Conservation (phyloP, 176 grass and related monocot species). For the Carex kokanica region DNA sequence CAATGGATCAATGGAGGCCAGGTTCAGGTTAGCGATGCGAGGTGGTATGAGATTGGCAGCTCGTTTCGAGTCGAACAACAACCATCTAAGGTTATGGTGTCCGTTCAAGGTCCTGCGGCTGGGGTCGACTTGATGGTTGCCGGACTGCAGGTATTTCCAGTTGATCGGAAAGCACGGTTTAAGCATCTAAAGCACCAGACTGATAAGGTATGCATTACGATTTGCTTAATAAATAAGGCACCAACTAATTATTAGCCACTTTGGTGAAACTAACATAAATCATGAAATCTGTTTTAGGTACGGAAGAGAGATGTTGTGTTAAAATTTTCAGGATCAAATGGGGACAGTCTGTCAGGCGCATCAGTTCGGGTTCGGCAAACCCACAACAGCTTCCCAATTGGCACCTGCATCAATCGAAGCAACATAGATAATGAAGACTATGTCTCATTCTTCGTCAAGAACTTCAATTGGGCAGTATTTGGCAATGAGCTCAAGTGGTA, state of each 20-base stretch:
- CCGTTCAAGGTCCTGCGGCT: conserved; percentile 54
- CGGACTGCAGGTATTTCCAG: conserved; percentile 61
- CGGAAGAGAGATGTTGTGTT: conserved; percentile 68
- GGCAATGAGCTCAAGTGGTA: conserved; percentile 97
- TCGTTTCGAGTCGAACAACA: conserved; percentile 61
- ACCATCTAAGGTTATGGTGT: conserved; percentile 45
- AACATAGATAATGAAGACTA: conserved; percentile 96
- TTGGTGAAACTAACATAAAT: neutral
- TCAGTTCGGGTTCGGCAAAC: conserved; percentile 49
- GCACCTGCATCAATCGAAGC: conserved; percentile 67
- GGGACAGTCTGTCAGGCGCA: conserved; percentile 12
- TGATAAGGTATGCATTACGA: conserved; percentile 39
- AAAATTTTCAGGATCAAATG: conserved; percentile 34
- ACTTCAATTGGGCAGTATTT: conserved; percentile 94
- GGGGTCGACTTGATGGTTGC: conserved; percentile 84
- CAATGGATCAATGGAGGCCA: conserved; percentile 80
- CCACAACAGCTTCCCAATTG: conserved; percentile 82
- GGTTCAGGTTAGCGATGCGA: conserved; percentile 44
- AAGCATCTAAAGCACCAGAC: conserved; percentile 45
- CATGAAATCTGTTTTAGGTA: conserved; percentile 31
- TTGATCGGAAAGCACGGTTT: conserved; percentile 48
- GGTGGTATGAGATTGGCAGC: conserved; percentile 86
- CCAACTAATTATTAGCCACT: neutral
- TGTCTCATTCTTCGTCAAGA: conserved; percentile 60
- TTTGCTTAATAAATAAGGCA: neutral